phyloP scores from a whole-genome alignment of 495 filamentous ascomycete genomes.

The Chaetomidium leptoderma region DNA sequence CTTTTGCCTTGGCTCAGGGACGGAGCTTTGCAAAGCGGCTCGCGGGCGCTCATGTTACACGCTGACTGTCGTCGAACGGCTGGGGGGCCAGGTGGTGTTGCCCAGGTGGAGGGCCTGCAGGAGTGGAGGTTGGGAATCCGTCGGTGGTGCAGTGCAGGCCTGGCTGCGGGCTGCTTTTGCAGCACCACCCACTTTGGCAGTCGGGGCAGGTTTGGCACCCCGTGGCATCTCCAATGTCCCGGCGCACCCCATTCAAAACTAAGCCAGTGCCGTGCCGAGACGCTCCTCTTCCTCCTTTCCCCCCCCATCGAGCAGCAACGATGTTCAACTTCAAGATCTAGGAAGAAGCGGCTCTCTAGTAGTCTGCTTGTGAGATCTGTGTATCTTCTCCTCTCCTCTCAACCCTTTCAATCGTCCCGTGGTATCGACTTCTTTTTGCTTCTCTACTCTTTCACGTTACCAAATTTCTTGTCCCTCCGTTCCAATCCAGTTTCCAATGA shows the following conservation, averaged over 20 bases:
- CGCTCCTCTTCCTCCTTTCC: constrained; percentile 30
- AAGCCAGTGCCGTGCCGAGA: constrained; percentile 33
- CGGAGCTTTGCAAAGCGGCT: constrained; percentile 4
- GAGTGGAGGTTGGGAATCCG: constrained; percentile 6
- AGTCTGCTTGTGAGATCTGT: constrained; percentile 46
- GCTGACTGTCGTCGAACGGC: constrained; percentile 10
- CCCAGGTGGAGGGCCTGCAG: constrained; percentile 3
- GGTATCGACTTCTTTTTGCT: not conserved
- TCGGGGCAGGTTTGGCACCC: constrained; percentile 9
- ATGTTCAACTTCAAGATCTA: constrained; percentile 49
- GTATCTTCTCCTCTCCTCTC: constrained; percentile 25
- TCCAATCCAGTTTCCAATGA: constrained; percentile 21
- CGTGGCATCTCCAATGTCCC: constrained; percentile 15
- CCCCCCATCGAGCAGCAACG: constrained; percentile 43
- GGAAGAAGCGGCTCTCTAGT: constrained; percentile 44
- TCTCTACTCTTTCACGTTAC: constrained; percentile 18
- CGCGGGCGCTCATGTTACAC: not conserved
- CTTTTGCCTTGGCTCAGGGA: too few species aligned
- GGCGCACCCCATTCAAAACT: constrained; percentile 41
- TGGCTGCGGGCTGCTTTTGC: constrained; percentile 7
- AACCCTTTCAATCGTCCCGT: not conserved
- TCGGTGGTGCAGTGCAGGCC: not conserved
- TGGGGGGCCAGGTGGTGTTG: constrained; percentile 3
- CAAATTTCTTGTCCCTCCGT: constrained; percentile 4
- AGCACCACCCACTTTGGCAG: not conserved